A percentile compares a stretch with the other conserved stretches of the same genome.
phyloP scores from a whole-genome alignment of 306 rosid genomes.

The Citrullus colocynthis region DNA sequence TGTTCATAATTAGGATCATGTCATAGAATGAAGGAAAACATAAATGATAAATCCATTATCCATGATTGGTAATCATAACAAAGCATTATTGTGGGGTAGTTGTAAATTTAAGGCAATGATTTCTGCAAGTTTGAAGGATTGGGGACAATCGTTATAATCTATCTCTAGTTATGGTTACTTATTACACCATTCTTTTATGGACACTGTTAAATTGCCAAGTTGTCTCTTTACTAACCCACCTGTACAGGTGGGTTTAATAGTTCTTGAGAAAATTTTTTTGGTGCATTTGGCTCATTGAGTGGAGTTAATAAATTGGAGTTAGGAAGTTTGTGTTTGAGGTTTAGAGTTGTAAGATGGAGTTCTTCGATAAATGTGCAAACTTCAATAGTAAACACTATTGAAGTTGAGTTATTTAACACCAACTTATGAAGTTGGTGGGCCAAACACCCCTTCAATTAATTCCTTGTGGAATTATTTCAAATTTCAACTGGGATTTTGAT shows the following conservation, averaged over 20 bases:
- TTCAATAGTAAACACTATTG: too few species aligned
- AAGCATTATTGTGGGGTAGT: not conserved
- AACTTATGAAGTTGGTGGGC: too few species aligned
- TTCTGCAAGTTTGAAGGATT: not conserved
- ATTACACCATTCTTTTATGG: not conserved
- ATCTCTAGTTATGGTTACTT: not conserved
- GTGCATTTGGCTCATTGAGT: too few species aligned
- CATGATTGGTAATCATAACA: not conserved
- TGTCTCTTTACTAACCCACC: not conserved
- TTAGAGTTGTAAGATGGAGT: too few species aligned
- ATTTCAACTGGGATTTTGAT: not conserved
- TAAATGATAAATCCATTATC: not conserved
- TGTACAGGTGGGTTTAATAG: not conserved
- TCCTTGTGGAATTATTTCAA: not conserved
- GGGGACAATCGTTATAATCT: not conserved
- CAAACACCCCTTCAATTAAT: not conserved
- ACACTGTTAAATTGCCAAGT: not conserved
- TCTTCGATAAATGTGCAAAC: too few species aligned
- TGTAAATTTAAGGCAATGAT: not conserved
- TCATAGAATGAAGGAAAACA: not conserved
- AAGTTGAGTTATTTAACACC: too few species aligned
- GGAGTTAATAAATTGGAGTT: too few species aligned
- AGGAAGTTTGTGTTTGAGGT: too few species aligned
- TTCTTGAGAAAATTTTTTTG: too few species aligned
- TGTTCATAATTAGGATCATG: not conserved